These are phyloP conservation scores for Fraxinus cuspidata DNA, from an alignment of 257 asterid genomes.

Conservation along the genomic window DNA sequence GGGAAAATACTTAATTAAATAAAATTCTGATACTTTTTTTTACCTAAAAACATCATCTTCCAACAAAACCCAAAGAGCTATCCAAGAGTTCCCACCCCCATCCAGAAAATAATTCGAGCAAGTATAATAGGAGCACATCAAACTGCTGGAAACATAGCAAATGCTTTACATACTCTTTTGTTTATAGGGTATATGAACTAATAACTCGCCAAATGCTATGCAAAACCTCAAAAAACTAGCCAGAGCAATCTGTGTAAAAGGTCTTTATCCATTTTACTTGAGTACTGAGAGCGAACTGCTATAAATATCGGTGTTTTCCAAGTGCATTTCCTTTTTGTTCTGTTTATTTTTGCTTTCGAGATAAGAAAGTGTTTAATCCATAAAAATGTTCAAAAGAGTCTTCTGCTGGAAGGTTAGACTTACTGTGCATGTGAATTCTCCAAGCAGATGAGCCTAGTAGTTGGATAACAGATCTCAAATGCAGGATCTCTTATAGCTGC, in stretches of 20 bases:
- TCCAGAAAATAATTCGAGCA: neutral
- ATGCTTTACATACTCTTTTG: neutral
- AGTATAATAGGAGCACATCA: neutral
- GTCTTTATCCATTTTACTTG: conserved; percentile 80
- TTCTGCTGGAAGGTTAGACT: conserved; percentile 30
- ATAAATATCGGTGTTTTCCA: neutral
- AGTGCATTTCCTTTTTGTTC: neutral
- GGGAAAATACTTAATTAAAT: neutral
- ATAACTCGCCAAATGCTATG: conserved; percentile 49
- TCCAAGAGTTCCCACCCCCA: neutral
- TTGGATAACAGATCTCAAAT: conserved; percentile 79
- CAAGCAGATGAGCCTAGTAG: conserved; percentile 94
- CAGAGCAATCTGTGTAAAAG: neutral
- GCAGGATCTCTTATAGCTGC: conserved; percentile 85
- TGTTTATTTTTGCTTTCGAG: neutral
- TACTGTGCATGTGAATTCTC: conserved; percentile 98
- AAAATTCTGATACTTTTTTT: neutral
- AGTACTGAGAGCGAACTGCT: conserved; percentile 55
- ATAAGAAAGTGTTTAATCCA: neutral
- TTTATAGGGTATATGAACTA: neutral
- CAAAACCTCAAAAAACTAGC: neutral
- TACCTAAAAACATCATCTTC: neutral
- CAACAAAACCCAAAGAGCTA: neutral
- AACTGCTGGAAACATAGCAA: neutral
- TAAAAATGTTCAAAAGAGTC: conserved; percentile 19